Percentiles rank a stretch among this genome's conserved stretches.
Conservation (phyloP, 2,329 filamentous ascomycete species). For the Sporothrix variecibatus region DNA sequence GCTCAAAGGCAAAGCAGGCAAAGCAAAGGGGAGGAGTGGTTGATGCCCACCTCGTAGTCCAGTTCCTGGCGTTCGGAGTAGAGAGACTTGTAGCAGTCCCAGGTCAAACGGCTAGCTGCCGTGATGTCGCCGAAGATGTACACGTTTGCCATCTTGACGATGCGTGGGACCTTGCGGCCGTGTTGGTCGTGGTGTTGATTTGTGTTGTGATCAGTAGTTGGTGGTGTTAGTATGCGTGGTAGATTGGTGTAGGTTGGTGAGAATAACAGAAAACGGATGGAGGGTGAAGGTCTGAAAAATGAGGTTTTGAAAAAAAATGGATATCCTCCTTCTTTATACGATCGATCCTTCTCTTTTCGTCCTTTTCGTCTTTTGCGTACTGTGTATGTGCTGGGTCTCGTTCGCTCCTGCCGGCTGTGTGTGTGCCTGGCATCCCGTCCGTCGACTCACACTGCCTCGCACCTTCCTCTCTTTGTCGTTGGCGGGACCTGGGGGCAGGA, state of each 20-base stretch:
- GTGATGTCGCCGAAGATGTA: neutral
- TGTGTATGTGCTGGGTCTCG: neutral
- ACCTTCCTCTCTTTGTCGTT: neutral
- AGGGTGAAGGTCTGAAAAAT: slow-evolving; percentile 19
- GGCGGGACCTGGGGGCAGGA: neutral
- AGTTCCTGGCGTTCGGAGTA: neutral
- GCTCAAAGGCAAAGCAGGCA: too few relatives aligned
- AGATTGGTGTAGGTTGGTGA: neutral
- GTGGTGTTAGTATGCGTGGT: neutral
- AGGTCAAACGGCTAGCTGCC: too few relatives aligned
- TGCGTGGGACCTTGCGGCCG: neutral
- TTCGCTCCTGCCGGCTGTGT: neutral
- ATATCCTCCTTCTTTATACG: slow-evolving; percentile 11
- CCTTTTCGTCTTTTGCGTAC: neutral
- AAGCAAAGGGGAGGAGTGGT: too few relatives aligned
- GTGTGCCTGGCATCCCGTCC: slow-evolving; percentile 6
- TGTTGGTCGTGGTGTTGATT: neutral
- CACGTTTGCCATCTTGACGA: neutral
- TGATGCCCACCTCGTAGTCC: neutral
- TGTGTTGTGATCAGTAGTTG: neutral
- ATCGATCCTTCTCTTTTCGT: slow-evolving; percentile 6
- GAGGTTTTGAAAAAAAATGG: slow-evolving; percentile 16
- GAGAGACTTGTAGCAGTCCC: neutral
- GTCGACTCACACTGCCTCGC: slow-evolving; percentile 13
- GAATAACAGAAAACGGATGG: neutral